Evolutionary conservation across 1,139 yeast species (phyloP), one percentile per base, ranked within the genome.

Genomic region (Hansenula sp.): DNA sequence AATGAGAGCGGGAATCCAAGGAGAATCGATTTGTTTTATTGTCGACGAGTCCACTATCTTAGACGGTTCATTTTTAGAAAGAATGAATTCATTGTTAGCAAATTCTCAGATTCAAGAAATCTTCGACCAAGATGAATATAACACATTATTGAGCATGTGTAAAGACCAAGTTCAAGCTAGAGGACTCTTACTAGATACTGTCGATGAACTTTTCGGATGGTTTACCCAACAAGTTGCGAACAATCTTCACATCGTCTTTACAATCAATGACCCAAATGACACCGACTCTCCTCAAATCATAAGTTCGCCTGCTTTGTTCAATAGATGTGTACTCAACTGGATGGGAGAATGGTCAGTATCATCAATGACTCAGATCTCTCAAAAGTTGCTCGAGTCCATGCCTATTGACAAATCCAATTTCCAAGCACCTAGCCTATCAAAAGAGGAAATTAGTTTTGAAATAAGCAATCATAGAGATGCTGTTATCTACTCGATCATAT

Each of bases 31-130:
- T 0, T 86, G 96, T 52, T 77, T 88, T 42, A 66, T 90, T 17
- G 71, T 92, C 20, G 96, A 89, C 54, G 97, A 92, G 52, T 77
- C 95, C 0, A 77, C 82, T 35, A 77, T 89, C 41, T 57, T 82
- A 37, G 94, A 86, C 36, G 71, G 95, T 0, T 71, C 95, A 0
- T 90, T 90, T 55, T 64, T 92, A 27, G 98, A 92, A 60, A 69
- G 96, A 45, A 88, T 92, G 95, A 92, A 92, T 53, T 87, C 95
- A 0, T 65, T 92, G 24, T 68, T 92, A 29, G 97, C 97, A 0
- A 92, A 90, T 59, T 87, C 96, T 0, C 97, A 90, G 52, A 75
- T 89, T 20, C 97, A 97, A 1, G 97, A 96, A 3, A 65, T 92
- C 18, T 92, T 87, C 59, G 88, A 79, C 48, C 92, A 81, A 0